Base-by-base conservation (phyloP, 2,329 filamentous ascomycete genomes). In the Fusarium cyanostomum region DNA sequence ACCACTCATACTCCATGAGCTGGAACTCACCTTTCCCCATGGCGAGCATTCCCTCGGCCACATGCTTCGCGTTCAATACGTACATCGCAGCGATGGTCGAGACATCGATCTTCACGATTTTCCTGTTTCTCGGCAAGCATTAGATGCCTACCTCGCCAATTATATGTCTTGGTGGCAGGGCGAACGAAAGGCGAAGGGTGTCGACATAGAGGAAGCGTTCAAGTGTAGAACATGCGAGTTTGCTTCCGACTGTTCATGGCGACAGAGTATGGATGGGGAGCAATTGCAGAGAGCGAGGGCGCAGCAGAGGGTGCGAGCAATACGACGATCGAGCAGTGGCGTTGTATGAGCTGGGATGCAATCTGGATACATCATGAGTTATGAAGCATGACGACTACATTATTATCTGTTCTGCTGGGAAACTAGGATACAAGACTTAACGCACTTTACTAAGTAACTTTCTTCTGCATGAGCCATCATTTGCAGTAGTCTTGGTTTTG, bases 111-210 rank as follows among this genome's bases (percentile, higher is more conserved):
- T 79, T 7, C 80, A 83, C 39, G 80, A 90, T 2, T 84, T 95
- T 65, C 80, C 86, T 1, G 92, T 92, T 71, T 89, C 94, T 53
- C 79, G 83, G 0, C 74, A 80, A 1, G 81, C 81, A 3, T 78
- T 97, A 38, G 83, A 89, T 10, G 77, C 75, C 2, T 96, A 96
- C 72, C 74, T 97, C 4, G 72, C 78, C 0, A 82, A 86, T 3
- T 89, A 91, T 63, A 87, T 97, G 84, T 75, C 82, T n/a, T 97
- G 92, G 92, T 98, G 94, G 94, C 86, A 85, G 28, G 94, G 94
- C 1, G 81, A 90, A 68, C 81, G 94, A 13, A 78, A 84, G 45
- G 87, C 93, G 0, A 82, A 83, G 8, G 94, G 94, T 0, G 94
- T 97, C 3, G 82, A 86, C 7, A 84, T 96, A 7, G 89, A 94